phyloP scores from a whole-genome alignment of 176 grass and related monocot genomes.

The Echinochloa phyllopogon region DNA sequence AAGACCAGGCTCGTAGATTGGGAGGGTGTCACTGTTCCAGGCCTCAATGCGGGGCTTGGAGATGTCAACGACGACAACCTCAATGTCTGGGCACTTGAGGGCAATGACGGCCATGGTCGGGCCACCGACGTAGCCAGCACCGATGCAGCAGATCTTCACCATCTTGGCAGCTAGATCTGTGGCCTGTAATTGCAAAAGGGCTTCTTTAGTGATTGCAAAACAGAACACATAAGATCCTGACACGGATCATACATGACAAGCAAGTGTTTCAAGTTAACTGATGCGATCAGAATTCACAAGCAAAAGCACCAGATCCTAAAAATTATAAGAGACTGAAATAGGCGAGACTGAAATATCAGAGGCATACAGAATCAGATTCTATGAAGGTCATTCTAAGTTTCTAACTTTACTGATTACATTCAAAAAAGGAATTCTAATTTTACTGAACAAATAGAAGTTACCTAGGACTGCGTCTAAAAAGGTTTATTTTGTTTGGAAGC shows the following conservation, averaged over 20 bases:
- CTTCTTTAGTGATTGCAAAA: neutral
- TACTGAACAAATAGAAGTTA: neutral
- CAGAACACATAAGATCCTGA: neutral
- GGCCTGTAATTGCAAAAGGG: conserved; percentile 14
- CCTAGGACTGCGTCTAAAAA: conserved; percentile 13
- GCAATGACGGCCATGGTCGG: conserved; percentile 94
- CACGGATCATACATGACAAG: neutral
- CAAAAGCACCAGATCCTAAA: conserved; percentile 23
- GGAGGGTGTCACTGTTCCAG: conserved; percentile 89
- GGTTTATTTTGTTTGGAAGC: neutral
- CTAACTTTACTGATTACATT: no score
- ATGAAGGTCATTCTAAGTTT: neutral
- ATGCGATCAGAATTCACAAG: conserved; percentile 9
- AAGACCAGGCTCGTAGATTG: conserved; percentile 84
- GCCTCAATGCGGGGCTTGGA: conserved; percentile 76
- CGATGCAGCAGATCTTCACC: conserved; percentile 98
- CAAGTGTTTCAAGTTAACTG: neutral
- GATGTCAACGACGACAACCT: conserved; percentile 78
- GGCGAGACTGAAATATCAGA: conserved; percentile 5
- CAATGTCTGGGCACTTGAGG: conserved; percentile 80
- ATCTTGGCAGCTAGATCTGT: conserved; percentile 53
- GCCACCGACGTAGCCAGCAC: conserved; percentile 88
- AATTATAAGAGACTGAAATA: conserved; percentile 2
- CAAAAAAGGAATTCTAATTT: neutral
- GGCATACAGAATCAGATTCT: neutral